Percentiles rank a stretch among this genome's conserved stretches.
Evolutionary conservation across 768 basidiomycete species (phyloP).

Genomic region (Mycena galericulata): DNA sequence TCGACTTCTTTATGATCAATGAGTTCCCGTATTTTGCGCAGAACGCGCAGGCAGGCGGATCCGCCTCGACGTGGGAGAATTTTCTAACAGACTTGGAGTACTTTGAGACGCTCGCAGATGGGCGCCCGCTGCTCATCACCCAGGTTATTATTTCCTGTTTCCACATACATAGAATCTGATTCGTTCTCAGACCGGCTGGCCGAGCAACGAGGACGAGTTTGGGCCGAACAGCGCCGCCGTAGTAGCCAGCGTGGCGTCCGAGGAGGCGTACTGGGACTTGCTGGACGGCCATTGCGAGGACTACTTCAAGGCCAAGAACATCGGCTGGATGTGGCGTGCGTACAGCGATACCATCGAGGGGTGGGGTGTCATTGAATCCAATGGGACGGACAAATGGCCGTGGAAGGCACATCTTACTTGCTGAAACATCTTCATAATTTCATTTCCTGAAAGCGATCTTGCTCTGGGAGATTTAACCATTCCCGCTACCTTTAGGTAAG

Average conservation of each 20-base stretch:
- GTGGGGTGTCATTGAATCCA: constrained; percentile 29
- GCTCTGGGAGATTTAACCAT: too few species aligned
- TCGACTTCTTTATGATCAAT: constrained; percentile 35
- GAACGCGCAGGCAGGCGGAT: constrained; percentile 30
- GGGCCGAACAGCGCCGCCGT: constrained; percentile 31
- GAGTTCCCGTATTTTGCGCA: constrained; percentile 34
- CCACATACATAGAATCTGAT: not conserved
- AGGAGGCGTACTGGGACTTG: constrained; percentile 28
- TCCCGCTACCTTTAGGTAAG: too few species aligned
- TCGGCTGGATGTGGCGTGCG: constrained; percentile 34
- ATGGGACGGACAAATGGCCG: constrained; percentile 31
- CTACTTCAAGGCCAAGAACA: constrained; percentile 31
- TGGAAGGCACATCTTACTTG: constrained; percentile 23
- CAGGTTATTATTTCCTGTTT: constrained; percentile 24
- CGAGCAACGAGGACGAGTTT: constrained; percentile 34
- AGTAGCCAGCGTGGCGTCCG: constrained; percentile 29
- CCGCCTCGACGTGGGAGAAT: constrained; percentile 22
- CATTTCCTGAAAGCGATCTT: too few species aligned
- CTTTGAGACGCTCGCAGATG: constrained; percentile 27
- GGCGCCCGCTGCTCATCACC: constrained; percentile 31
- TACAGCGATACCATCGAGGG: constrained; percentile 31
- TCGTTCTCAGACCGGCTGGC: constrained; percentile 31
- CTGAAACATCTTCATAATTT: too few species aligned
- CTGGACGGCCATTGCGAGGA: constrained; percentile 30
- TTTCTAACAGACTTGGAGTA: constrained; percentile 29